Evolutionary conservation across 306 rosid species (phyloP).

Genomic region (Pyrus bretschneideri): DNA sequence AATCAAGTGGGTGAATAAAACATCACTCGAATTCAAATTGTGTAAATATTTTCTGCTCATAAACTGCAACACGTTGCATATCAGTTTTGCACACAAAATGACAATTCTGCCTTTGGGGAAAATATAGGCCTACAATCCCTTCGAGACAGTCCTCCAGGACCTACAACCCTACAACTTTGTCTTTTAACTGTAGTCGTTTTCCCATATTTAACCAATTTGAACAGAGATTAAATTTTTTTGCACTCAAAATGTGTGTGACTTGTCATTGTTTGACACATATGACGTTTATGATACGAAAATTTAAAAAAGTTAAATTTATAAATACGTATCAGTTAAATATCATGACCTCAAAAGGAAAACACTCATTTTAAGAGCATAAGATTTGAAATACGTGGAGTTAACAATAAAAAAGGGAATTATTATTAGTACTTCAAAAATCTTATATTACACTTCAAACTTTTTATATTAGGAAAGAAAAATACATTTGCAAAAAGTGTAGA

Average conservation of each 20-base stretch:
- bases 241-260: no score
- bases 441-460: no score
- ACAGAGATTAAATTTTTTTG: no score
- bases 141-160: neutral
- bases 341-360: no score
- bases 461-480: no score
- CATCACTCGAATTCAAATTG: neutral
- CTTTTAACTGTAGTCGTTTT: neutral
- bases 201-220: neutral
- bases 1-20: neutral
- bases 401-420: neutral
- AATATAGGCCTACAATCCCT: conserved; percentile 18
- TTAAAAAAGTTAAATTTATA: no score
- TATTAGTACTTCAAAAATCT: no score
- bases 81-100: neutral
- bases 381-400: neutral
- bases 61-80: neutral
- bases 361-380: no score
- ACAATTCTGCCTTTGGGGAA: neutral
- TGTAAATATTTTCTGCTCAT: neutral
- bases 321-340: no score
- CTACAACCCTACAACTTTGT: neutral
- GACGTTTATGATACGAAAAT: no score
- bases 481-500: no score
- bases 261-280: no score